phyloP scores from a whole-genome alignment of 2,329 filamentous ascomycete species.

The Aspergillus awamori region DNA sequence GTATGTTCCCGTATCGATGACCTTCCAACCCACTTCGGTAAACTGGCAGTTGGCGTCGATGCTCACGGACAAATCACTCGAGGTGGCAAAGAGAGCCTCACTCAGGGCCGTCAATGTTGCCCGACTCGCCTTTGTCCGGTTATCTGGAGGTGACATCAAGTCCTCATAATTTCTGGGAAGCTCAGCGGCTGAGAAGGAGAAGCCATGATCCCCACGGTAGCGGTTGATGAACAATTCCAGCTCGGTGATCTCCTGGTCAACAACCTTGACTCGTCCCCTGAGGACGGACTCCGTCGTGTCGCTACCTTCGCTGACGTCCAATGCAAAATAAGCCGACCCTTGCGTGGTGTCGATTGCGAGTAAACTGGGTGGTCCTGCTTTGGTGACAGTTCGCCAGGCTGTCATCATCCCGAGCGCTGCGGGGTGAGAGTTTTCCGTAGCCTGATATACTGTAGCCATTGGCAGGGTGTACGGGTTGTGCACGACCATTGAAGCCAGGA shows the following conservation, averaged over 20 bases:
- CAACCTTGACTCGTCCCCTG: background rate
- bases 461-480: background rate
- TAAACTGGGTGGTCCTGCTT: background rate
- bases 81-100: background rate
- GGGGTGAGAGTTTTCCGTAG: constrained; percentile 7
- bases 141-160: background rate
- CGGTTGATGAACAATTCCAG: constrained; percentile 3
- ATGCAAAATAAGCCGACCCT: background rate
- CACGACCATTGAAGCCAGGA: background rate
- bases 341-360: background rate
- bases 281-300: background rate
- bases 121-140: background rate
- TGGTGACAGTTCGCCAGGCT: background rate
- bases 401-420: constrained; percentile 4
- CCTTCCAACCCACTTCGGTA: background rate
- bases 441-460: background rate
- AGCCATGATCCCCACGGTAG: constrained; percentile 6
- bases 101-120: background rate
- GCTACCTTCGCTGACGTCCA: background rate
- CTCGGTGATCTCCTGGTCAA: constrained; percentile 2
- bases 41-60: background rate
- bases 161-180: background rate
- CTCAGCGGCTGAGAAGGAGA: background rate
- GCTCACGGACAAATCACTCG: background rate
- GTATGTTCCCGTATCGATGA: background rate